These are phyloP conservation scores for Hypericum androsaemum DNA, from an alignment of 345 rosid species.

Conservation along the genomic window DNA sequence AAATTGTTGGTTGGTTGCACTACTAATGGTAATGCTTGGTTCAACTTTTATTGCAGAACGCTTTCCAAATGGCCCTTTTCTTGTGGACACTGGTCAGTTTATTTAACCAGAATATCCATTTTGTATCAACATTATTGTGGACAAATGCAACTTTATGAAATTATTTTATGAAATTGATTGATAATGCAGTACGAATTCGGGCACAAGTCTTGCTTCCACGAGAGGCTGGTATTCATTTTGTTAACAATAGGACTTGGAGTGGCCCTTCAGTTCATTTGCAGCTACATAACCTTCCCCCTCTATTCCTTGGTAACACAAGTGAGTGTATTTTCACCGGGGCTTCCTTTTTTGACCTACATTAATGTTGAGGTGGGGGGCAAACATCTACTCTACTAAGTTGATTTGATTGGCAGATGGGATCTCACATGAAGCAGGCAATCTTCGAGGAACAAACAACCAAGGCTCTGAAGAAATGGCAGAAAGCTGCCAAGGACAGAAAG, in stretches of 20 bases:
- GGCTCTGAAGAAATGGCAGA: constrained; percentile 40
- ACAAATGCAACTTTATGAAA: too few relatives aligned
- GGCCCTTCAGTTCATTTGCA: constrained; percentile 38
- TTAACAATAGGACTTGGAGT: constrained; percentile 28
- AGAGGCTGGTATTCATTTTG: constrained; percentile 18
- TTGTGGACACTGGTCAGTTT: constrained; percentile 36
- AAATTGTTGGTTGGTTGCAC: too few relatives aligned
- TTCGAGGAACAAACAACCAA: constrained; percentile 52
- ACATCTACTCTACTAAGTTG: neutral
- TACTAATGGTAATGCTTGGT: too few relatives aligned
- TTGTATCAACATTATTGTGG: neutral
- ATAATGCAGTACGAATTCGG: constrained; percentile 29
- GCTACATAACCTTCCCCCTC: constrained; percentile 53
- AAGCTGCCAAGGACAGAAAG: constrained; percentile 28
- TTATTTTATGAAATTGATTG: neutral
- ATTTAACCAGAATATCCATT: neutral
- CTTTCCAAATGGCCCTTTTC: constrained; percentile 45
- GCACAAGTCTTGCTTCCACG: constrained; percentile 33
- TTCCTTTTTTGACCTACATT: neutral
- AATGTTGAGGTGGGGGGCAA: neutral
- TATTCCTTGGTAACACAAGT: constrained; percentile 48
- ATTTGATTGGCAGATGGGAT: constrained; percentile 36
- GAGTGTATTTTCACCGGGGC: constrained; percentile 10
- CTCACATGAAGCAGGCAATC: constrained; percentile 48
- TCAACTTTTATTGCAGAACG: constrained; percentile 27